A percentile compares a stretch with the other conserved stretches of the same genome.
Evolutionary conservation across 73 alveolate genomes (phyloP).

Genomic region (Urostyla sp.): DNA sequence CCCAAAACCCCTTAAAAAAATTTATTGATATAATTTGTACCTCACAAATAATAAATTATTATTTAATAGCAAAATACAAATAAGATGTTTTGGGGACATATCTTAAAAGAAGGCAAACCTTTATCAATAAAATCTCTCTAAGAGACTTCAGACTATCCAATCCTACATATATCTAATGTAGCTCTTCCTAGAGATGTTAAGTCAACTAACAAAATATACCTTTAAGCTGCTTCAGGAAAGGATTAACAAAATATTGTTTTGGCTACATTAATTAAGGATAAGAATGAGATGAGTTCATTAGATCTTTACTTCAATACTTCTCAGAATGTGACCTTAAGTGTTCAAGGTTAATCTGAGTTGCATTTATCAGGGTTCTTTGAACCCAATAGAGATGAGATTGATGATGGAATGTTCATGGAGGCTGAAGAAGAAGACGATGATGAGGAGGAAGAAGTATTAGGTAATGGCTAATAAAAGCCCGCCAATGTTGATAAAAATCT

Average conservation of each 20-base stretch:
- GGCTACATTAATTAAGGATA: slow-evolving; percentile 65
- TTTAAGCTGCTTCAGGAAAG: slow-evolving; percentile 70
- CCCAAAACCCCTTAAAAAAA: too few species aligned
- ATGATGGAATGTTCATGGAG: slow-evolving; percentile 34
- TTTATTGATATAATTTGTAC: too few species aligned
- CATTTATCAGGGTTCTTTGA: slow-evolving; percentile 79
- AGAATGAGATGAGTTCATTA: slow-evolving; percentile 63
- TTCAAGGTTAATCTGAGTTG: slow-evolving; percentile 69
- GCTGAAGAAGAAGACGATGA: slow-evolving; percentile 74
- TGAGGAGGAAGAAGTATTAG: slow-evolving; percentile 60
- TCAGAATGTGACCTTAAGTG: slow-evolving; percentile 64
- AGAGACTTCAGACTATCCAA: slow-evolving; percentile 63
- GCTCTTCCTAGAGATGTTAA: slow-evolving; percentile 61
- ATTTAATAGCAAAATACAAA: slow-evolving; percentile 1
- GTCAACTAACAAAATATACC: slow-evolving; percentile 52
- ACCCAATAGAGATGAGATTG: slow-evolving; percentile 74
- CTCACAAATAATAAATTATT: slow-evolving; percentile 40
- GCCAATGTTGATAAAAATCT: slow-evolving; percentile 30
- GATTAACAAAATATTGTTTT: slow-evolving; percentile 57
- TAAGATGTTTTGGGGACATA: slow-evolving; percentile 82
- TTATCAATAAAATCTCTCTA: slow-evolving; percentile 67
- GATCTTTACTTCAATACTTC: slow-evolving; percentile 77
- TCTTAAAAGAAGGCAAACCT: slow-evolving; percentile 73
- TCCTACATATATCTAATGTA: slow-evolving; percentile 73
- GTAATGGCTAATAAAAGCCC: slow-evolving; percentile 41